Conservation (phyloP, 441 rosid genomes). For the Flueggea neowawraea region DNA sequence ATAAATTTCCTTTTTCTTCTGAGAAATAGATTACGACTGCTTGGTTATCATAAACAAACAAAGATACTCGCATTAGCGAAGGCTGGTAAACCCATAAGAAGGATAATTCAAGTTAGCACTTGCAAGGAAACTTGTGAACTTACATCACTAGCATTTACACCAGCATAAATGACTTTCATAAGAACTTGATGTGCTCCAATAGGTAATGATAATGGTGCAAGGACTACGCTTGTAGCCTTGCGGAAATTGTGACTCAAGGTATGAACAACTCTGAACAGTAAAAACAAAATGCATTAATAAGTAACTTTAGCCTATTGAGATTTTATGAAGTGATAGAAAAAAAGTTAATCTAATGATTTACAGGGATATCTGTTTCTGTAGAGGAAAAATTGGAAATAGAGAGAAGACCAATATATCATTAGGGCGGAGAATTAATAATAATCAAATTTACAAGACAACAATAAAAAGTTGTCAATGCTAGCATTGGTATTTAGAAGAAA, state of each 20-base stretch:
- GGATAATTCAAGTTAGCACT: conserved; percentile 5
- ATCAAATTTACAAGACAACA: no score
- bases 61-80: background rate
- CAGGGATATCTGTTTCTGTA: no score
- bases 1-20: no score
- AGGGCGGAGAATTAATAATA: no score
- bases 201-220: conserved; percentile 47
- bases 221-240: conserved; percentile 67
- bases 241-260: conserved; percentile 88
- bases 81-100: background rate
- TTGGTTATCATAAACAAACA: no score
- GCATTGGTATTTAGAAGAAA: no score
- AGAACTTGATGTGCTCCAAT: conserved; percentile 74
- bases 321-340: background rate
- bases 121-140: conserved; percentile 34
- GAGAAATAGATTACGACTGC: no score
- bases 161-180: conserved; percentile 84
- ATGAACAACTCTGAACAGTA: conserved; percentile 76
- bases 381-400: no score
- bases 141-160: conserved; percentile 99
- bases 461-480: no score
- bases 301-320: conserved; percentile 4
- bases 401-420: no score
- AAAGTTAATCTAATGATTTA: no score
- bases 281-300: conserved; percentile 18